Conservation (phyloP, 2,329 filamentous ascomycete species). For the Phialophora chinensis region DNA sequence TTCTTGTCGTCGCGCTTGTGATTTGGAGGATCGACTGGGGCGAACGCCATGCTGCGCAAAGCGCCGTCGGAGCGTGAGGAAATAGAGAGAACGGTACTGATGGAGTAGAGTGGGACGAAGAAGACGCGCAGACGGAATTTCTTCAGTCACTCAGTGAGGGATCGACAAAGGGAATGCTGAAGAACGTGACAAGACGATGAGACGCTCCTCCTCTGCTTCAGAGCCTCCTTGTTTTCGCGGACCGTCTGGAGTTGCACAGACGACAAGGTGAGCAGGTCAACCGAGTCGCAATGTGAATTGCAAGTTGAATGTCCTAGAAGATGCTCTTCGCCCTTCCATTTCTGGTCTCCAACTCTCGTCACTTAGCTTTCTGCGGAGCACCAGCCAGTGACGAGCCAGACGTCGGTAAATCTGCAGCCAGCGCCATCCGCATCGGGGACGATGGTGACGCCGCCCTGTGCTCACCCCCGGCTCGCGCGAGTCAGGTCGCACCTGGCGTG, state of each 20-base stretch:
- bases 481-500: too few relatives aligned
- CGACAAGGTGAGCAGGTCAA: neutral
- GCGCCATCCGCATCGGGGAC: too few relatives aligned
- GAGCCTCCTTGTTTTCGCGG: neutral
- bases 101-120: neutral
- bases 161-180: neutral
- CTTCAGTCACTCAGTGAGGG: neutral
- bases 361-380: neutral
- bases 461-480: too few relatives aligned
- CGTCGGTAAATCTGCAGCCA: too few relatives aligned
- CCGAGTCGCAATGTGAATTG: conserved; percentile 1
- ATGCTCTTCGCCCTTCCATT: neutral
- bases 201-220: neutral
- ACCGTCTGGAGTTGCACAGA: neutral
- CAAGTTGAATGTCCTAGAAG: neutral
- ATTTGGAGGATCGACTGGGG: conserved; percentile 60
- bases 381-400: neutral
- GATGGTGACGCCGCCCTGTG: too few relatives aligned
- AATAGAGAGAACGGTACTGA: neutral
- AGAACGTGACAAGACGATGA: neutral
- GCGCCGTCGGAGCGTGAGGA: neutral
- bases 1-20: conserved; percentile 60
- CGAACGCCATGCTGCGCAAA: conserved; percentile 56
- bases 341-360: neutral
- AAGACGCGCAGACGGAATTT: neutral